These are phyloP conservation scores for Graphilbum ipis-grandicollis DNA, from an alignment of 2,329 filamentous ascomycete species.

Conservation along the genomic window DNA sequence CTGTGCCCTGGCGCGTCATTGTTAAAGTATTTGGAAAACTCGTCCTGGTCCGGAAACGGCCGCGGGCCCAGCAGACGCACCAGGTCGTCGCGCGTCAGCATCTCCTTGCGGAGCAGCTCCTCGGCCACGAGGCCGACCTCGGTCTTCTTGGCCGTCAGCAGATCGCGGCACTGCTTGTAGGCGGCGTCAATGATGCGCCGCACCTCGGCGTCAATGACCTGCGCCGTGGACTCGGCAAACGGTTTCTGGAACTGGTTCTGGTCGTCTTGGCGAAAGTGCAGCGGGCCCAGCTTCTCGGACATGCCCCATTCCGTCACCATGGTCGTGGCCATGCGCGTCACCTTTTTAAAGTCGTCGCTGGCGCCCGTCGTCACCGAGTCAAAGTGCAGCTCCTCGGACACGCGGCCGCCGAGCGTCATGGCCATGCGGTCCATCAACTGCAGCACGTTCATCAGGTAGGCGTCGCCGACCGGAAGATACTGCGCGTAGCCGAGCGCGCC, in stretches of 20 bases:
- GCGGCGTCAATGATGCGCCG: conserved; percentile 82
- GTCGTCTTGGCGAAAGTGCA: conserved; percentile 60
- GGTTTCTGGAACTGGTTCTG: conserved; percentile 79
- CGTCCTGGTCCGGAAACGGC: conserved; percentile 68
- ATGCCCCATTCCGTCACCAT: conserved; percentile 99
- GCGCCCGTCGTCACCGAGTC: conserved; percentile 90
- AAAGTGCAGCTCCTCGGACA: conserved; percentile 94
- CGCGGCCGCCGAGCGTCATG: conserved; percentile 91
- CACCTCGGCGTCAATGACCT: conserved; percentile 83
- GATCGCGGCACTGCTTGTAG: conserved; percentile 74
- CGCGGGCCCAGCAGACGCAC: conserved; percentile 70
- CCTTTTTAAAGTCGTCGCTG: conserved; percentile 96
- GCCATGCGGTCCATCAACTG: conserved; percentile 99
- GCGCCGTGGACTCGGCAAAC: conserved; percentile 86
- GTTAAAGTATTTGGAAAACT: conserved; percentile 91
- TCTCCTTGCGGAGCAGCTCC: conserved; percentile 82
- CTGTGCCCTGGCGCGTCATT: conserved; percentile 27
- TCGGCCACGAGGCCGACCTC: conserved; percentile 84
- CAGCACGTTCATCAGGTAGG: conserved; percentile 87
- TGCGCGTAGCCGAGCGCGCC: conserved; percentile 92
- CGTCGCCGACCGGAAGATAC: conserved; percentile 81
- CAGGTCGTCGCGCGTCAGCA: conserved; percentile 82
- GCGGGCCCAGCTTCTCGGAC: conserved; percentile 81
- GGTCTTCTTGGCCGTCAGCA: conserved; percentile 70
- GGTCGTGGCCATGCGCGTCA: conserved; percentile 82